A percentile compares a stretch with the other conserved stretches of the same genome.
Evolutionary conservation across 1,284 basidiomycete species (phyloP).

Genomic region (Marasmius fiardii): DNA sequence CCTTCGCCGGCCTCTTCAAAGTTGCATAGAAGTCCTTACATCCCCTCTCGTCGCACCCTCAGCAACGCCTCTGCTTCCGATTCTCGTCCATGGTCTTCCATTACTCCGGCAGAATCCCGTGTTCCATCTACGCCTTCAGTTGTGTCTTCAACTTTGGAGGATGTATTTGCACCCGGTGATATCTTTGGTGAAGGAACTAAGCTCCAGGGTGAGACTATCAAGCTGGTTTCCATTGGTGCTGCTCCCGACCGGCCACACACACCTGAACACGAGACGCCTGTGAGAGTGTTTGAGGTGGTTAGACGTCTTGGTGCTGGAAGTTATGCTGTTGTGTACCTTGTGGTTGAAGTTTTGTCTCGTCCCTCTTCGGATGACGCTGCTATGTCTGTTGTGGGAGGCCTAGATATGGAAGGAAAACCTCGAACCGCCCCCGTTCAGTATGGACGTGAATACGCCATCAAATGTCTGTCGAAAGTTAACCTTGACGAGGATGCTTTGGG

Average conservation of each 20-base stretch:
- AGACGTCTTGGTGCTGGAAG: conserved; percentile 83
- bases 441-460: conserved; percentile 91
- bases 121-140: conserved; percentile 30
- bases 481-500: conserved; percentile 83
- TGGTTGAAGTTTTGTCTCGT: conserved; percentile 77
- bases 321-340: conserved; percentile 93
- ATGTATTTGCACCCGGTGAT: conserved; percentile 69
- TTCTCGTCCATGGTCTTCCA: conserved; percentile 21
- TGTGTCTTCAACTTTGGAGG: conserved; percentile 48
- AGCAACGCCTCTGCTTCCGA: conserved; percentile 21
- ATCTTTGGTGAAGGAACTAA: conserved; percentile 60
- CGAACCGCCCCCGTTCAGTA: conserved; percentile 47
- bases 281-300: conserved; percentile 78
- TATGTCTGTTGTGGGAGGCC: conserved; percentile 48
- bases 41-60: conserved; percentile 32
- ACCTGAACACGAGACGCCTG: conserved; percentile 42
- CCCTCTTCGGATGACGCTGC: conserved; percentile 57
- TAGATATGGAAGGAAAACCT: conserved; percentile 54
- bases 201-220: conserved; percentile 63
- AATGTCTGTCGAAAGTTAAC: conserved; percentile 93
- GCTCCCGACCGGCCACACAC: conserved; percentile 22
- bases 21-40: conserved; percentile 41
- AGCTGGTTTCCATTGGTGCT: conserved; percentile 41
- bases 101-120: conserved; percentile 12
- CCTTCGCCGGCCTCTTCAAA: conserved; percentile 34